Percentiles rank a stretch among this genome's conserved stretches.
These are phyloP conservation scores for Eucalyptus globulus DNA, from an alignment of 345 rosid species.

Conservation along the genomic window DNA sequence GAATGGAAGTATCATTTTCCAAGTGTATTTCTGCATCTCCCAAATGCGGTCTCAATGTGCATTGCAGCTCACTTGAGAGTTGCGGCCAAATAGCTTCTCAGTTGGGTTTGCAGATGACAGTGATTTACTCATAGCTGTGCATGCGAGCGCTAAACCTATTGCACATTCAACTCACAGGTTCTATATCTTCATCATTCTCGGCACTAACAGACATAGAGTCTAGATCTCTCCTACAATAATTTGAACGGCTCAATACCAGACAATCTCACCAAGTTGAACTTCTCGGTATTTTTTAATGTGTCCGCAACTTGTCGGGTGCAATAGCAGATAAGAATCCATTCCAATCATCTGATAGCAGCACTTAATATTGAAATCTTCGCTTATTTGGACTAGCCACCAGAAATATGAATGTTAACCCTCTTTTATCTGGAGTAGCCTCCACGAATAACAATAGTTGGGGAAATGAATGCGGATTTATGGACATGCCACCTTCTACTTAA, in stretches of 20 bases:
- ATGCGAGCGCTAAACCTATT: neutral
- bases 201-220: neutral
- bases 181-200: neutral
- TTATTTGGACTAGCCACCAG: neutral
- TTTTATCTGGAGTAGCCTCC: neutral
- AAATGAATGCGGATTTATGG: neutral
- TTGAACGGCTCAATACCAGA: neutral
- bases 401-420: neutral
- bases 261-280: neutral
- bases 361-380: neutral
- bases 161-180: neutral
- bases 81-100: neutral
- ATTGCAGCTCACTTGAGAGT: neutral
- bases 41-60: neutral
- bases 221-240: neutral
- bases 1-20: neutral
- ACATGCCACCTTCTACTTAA: neutral
- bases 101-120: neutral
- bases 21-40: neutral
- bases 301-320: neutral
- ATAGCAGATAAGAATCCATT: neutral
- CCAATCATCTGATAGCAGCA: neutral
- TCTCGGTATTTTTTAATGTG: neutral
- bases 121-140: neutral
- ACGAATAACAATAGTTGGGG: neutral